Percentiles rank a stretch among this genome's conserved stretches.
Conservation (phyloP, 257 asterid species). For the Fraxinus anomala region DNA sequence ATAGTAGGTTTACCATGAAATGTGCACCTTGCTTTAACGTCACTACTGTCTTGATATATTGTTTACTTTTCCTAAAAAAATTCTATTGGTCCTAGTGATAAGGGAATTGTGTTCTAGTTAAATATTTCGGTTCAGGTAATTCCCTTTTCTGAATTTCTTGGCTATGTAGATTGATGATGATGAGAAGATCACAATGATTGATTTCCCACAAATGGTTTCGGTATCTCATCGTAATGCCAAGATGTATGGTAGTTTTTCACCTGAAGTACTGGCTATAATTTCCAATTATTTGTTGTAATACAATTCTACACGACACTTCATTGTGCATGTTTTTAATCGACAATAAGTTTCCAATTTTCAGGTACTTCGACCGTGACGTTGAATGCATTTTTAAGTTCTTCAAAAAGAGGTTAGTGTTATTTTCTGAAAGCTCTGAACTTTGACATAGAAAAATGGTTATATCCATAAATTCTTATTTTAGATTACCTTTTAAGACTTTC, state of each 20-base stretch:
- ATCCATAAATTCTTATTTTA: background rate
- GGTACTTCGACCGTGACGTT: conserved; percentile 97
- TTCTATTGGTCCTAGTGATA: background rate
- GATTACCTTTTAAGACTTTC: background rate
- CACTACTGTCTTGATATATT: conserved; percentile 5
- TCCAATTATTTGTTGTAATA: background rate
- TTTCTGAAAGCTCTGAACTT: conserved; percentile 8
- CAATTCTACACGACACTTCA: background rate
- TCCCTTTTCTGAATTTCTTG: conserved; percentile 6
- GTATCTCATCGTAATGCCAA: conserved; percentile 88
- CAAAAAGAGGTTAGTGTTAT: conserved; percentile 65
- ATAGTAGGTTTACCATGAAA: conserved; percentile 9
- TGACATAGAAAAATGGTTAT: conserved; percentile 11
- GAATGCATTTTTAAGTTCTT: conserved; percentile 90
- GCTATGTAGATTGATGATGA: conserved; percentile 83
- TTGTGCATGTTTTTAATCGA: conserved; percentile 1
- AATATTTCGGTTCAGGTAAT: background rate
- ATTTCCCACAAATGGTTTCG: conserved; percentile 99
- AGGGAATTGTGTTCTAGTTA: background rate
- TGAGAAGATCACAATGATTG: conserved; percentile 91
- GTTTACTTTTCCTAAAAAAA: background rate
- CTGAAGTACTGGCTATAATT: background rate
- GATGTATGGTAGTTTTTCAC: conserved; percentile 52
- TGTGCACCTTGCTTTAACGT: conserved; percentile 4
- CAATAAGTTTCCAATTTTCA: conserved; percentile 33